Evolutionary conservation across 495 filamentous ascomycete genomes (phyloP).

Genomic region (Aeminium ludgeri): DNA sequence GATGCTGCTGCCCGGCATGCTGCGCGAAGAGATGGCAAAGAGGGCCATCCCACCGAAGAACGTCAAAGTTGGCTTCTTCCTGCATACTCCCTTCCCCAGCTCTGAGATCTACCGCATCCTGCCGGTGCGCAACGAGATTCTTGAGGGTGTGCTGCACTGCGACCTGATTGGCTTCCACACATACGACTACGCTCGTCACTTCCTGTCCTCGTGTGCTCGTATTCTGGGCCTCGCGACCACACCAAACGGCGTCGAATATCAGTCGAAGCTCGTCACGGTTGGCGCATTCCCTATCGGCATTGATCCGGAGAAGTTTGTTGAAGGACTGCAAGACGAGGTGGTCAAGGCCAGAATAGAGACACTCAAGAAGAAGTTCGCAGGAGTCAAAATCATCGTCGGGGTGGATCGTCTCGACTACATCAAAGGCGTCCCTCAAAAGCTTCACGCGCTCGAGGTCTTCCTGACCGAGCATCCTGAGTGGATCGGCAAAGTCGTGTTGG

Average conservation of each 20-base stretch:
- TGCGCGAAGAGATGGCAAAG: slow-evolving; percentile 57
- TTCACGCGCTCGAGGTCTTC: slow-evolving; percentile 81
- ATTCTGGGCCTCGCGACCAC: slow-evolving; percentile 67
- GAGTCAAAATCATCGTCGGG: slow-evolving; percentile 77
- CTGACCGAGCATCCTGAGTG: slow-evolving; percentile 82
- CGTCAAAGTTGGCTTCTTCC: slow-evolving; percentile 83
- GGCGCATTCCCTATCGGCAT: slow-evolving; percentile 88
- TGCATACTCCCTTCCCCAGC: slow-evolving; percentile 89
- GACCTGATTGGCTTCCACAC: slow-evolving; percentile 91
- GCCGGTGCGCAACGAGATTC: slow-evolving; percentile 67
- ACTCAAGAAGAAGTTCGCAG: slow-evolving; percentile 66
- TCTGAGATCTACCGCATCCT: slow-evolving; percentile 83
- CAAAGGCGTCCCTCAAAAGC: slow-evolving; percentile 89
- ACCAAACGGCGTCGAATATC: slow-evolving; percentile 65
- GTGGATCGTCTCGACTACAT: slow-evolving; percentile 91
- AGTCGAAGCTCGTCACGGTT: slow-evolving; percentile 54
- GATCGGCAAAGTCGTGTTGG: slow-evolving; percentile 77
- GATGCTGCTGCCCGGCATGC: slow-evolving; percentile 74
- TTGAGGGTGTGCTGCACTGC: slow-evolving; percentile 64
- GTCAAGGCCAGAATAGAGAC: slow-evolving; percentile 64
- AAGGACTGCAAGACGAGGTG: slow-evolving; percentile 62
- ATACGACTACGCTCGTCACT: slow-evolving; percentile 83
- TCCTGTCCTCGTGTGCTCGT: slow-evolving; percentile 67
- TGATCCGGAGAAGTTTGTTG: slow-evolving; percentile 86
- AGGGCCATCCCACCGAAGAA: slow-evolving; percentile 39